Evolutionary conservation across 495 filamentous ascomycete species (phyloP).

Genomic region (Letharia lupina): DNA sequence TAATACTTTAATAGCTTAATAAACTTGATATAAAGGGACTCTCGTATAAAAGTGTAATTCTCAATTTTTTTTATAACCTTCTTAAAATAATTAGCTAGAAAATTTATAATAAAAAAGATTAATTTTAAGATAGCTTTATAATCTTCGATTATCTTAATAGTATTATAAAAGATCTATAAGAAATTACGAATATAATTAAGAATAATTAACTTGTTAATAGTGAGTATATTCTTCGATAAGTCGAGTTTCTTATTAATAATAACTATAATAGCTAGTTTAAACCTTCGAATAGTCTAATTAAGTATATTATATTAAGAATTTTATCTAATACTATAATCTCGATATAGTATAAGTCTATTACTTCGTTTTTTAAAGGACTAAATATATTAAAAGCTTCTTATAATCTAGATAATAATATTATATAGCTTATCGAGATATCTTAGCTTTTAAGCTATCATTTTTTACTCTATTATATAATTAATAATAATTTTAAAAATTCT

Average conservation of each 20-base stretch:
- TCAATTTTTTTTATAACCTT: not conserved
- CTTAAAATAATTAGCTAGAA: not conserved
- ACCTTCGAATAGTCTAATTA: not conserved
- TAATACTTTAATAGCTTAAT: too few relatives aligned
- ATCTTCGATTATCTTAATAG: not conserved
- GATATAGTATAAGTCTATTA: not conserved
- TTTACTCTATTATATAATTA: too few relatives aligned
- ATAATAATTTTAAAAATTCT: too few relatives aligned
- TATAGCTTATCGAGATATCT: not conserved
- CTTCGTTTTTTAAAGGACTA: not conserved
- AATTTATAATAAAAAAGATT: conserved; percentile 2
- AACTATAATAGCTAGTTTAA: not conserved
- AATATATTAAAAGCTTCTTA: not conserved
- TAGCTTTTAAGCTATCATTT: too few relatives aligned
- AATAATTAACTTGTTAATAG: too few relatives aligned
- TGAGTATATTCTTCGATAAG: not conserved
- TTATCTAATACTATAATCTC: not conserved
- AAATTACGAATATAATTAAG: too few relatives aligned
- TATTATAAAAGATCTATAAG: too few relatives aligned
- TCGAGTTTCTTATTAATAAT: not conserved
- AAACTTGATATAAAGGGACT: not conserved
- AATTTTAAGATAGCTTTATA: not conserved
- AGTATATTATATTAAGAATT: not conserved
- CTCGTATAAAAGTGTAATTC: not conserved
- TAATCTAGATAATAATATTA: not conserved